Evolutionary conservation across 768 basidiomycete species (phyloP).

Genomic region (Collybia mongolica): DNA sequence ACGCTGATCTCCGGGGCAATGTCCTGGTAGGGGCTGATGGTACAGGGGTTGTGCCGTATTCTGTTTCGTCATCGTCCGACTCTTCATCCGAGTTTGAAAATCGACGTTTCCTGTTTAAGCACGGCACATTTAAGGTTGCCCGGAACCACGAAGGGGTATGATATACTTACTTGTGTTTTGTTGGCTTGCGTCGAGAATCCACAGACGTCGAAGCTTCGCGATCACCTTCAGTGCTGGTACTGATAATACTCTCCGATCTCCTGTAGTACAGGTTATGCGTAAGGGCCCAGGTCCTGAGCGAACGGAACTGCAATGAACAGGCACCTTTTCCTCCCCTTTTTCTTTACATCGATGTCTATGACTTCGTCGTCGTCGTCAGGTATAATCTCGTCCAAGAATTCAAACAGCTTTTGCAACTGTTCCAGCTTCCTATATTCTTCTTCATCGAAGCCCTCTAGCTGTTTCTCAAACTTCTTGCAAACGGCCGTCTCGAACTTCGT

Average conservation of each 20-base stretch:
- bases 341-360: constrained; percentile 35
- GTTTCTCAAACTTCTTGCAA: constrained; percentile 68
- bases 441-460: constrained; percentile 70
- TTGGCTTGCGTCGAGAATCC: constrained; percentile 26
- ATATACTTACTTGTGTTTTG: constrained; percentile 38
- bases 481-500: constrained; percentile 66
- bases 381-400: constrained; percentile 70
- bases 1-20: too few relatives aligned
- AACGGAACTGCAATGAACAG: neutral
- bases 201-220: constrained; percentile 30
- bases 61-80: constrained; percentile 37
- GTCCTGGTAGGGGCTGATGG: too few relatives aligned
- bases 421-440: constrained; percentile 68
- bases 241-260: constrained; percentile 59
- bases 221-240: constrained; percentile 36
- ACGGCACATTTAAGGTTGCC: too few relatives aligned
- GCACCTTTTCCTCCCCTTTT: constrained; percentile 49
- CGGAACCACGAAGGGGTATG: too few relatives aligned
- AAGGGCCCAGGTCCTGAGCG: neutral
- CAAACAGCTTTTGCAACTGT: constrained; percentile 61
- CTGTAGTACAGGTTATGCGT: constrained; percentile 28
- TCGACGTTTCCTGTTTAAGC: constrained; percentile 58
- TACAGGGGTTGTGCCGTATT: constrained; percentile 31
- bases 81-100: constrained; percentile 52
- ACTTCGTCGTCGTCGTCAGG: constrained; percentile 65